Evolutionary conservation across 345 rosid species (phyloP).

Genomic region (Eucalyptus camaldulensis): DNA sequence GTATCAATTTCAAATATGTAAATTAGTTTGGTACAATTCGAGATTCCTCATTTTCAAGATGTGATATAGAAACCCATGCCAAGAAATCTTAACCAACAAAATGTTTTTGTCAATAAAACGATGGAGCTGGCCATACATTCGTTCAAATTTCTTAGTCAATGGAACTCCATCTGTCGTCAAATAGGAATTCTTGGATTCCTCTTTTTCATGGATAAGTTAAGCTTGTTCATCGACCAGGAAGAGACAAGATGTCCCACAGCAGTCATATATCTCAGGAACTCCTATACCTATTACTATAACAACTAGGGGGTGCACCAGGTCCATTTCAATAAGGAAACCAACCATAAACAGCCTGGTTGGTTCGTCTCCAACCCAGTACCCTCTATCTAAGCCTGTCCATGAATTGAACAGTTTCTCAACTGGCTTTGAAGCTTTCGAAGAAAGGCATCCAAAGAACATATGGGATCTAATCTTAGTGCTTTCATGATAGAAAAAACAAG

Average conservation of each 20-base stretch:
- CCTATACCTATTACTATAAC: not conserved
- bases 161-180: no score
- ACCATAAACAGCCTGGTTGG: accelerated
- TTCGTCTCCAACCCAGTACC: not conserved
- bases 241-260: not conserved
- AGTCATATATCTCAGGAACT: no score
- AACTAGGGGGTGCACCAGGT: not conserved
- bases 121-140: not conserved
- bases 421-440: not conserved
- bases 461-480: not conserved
- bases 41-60: not conserved
- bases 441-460: not conserved
- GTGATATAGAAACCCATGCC: not conserved
- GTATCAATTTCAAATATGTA: not conserved
- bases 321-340: not conserved
- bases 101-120: not conserved
- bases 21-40: not conserved
- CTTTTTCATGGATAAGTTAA: not conserved
- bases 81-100: not conserved
- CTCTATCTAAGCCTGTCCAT: not conserved
- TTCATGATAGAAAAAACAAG: not conserved
- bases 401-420: not conserved
- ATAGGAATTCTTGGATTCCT: not conserved
- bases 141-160: not conserved
- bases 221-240: not conserved